Conservation (phyloP, 805 yeast species). For the Starmerella apicola region DNA sequence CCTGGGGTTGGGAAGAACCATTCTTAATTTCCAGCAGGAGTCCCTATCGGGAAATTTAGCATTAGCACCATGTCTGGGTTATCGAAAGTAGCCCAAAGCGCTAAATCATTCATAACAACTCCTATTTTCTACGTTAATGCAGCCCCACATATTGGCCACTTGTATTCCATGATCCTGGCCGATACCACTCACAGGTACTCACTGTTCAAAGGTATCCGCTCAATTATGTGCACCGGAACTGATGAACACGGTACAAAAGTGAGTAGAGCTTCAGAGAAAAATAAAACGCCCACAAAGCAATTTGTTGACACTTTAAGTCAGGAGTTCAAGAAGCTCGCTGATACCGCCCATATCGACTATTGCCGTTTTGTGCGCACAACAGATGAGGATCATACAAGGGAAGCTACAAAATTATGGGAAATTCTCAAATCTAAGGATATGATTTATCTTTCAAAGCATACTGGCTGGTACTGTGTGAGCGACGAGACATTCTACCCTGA, state of each 20-base stretch:
- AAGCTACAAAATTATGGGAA: conserved; percentile 63
- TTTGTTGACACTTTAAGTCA: conserved; percentile 62
- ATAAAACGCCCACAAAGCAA: conserved; percentile 41
- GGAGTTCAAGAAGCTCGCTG: conserved; percentile 54
- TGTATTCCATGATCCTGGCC: conserved; percentile 73
- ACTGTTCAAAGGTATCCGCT: conserved; percentile 32
- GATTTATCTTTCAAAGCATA: conserved; percentile 71
- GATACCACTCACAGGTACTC: conserved; percentile 75
- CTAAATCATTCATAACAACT: conserved; percentile 38
- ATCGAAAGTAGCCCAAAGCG: no score
- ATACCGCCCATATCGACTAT: conserved; percentile 42
- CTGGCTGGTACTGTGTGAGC: conserved; percentile 90
- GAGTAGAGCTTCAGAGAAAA: conserved; percentile 63
- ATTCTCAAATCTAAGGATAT: conserved; percentile 44
- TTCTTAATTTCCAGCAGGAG: no score
- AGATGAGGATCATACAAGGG: conserved; percentile 57
- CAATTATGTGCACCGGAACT: conserved; percentile 75
- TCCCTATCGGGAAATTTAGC: no score
- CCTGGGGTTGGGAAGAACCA: no score
- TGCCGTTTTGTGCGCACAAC: conserved; percentile 86
- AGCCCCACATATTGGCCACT: conserved; percentile 85
- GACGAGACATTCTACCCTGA: conserved; percentile 93
- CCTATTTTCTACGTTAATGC: conserved; percentile 97
- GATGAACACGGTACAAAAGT: conserved; percentile 96
- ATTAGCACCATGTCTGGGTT: no score